phyloP scores from a whole-genome alignment of 2,329 filamentous ascomycete genomes.

The Fusarium pseudograminearum region DNA sequence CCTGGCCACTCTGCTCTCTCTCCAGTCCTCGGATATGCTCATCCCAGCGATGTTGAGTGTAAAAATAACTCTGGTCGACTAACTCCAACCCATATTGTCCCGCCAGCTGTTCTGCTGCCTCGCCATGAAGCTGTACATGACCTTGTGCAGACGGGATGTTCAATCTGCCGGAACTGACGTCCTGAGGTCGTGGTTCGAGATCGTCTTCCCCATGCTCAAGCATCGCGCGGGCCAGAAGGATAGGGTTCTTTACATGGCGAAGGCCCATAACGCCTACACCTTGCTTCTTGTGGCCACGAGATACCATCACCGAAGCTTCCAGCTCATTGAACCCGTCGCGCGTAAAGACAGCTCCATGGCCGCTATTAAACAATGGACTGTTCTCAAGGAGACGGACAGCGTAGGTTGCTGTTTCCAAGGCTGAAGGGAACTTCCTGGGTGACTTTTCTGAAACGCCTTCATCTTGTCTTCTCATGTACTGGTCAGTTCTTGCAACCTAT shows the following conservation, averaged over 20 bases:
- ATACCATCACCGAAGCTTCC: constrained; percentile 89
- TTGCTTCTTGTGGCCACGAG: constrained; percentile 76
- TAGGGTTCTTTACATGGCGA: constrained; percentile 80
- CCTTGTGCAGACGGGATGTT: constrained; percentile 70
- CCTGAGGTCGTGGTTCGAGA: constrained; percentile 55
- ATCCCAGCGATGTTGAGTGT: constrained; percentile 81
- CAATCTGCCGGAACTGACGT: constrained; percentile 30
- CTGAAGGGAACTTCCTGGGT: constrained; percentile 58
- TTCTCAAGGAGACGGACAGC: constrained; percentile 83
- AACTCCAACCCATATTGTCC: constrained; percentile 75
- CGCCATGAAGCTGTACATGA: constrained; percentile 77
- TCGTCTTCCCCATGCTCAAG: constrained; percentile 75
- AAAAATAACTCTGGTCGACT: constrained; percentile 79
- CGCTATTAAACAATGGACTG: constrained; percentile 85
- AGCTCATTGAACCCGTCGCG: constrained; percentile 85
- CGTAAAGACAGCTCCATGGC: constrained; percentile 87
- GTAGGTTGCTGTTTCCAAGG: constrained; percentile 79
- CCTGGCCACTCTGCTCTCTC: constrained; percentile 58
- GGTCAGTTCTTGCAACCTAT: constrained; percentile 58
- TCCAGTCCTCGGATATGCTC: constrained; percentile 74
- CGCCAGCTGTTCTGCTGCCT: constrained; percentile 77
- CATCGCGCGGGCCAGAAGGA: constrained; percentile 78
- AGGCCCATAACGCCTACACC: constrained; percentile 82
- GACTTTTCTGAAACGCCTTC: constrained; percentile 20
- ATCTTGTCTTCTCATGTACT: constrained; percentile 57